phyloP scores from a whole-genome alignment of 2,329 filamentous ascomycete species.

The Aureobasidium leucospermi region DNA sequence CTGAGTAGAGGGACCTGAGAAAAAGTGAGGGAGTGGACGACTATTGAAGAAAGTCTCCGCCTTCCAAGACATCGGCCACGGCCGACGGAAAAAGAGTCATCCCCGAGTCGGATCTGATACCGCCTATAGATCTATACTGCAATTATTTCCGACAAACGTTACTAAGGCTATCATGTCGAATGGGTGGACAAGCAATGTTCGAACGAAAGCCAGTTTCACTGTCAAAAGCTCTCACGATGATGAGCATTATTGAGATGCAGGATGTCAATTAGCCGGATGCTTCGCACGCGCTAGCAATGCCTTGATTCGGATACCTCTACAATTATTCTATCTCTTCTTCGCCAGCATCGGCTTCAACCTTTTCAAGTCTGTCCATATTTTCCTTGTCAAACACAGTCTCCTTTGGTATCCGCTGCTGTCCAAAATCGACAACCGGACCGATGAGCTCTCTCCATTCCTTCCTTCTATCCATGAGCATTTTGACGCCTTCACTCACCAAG shows the following conservation, averaged over 20 bases:
- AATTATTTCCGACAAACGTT: not conserved
- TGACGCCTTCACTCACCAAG: conserved; percentile 83
- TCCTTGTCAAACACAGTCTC: conserved; percentile 70
- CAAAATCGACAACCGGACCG: conserved; percentile 81
- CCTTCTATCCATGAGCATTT: conserved; percentile 85
- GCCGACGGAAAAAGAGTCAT: not conserved
- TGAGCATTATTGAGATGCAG: not conserved
- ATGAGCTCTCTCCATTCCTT: conserved; percentile 87
- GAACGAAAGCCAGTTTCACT: not conserved
- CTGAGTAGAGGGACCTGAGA: not conserved
- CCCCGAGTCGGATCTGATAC: not conserved
- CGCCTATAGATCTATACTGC: not conserved
- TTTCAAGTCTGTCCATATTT: conserved; percentile 65
- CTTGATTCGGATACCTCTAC: not conserved
- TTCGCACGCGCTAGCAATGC: not conserved
- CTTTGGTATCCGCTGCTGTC: conserved; percentile 65
- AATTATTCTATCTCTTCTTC: conserved; percentile 41
- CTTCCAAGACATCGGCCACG: not conserved
- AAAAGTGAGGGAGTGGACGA: not conserved
- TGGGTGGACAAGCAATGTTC: not conserved
- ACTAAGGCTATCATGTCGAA: not conserved
- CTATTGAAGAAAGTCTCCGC: not conserved
- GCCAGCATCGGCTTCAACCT: conserved; percentile 72
- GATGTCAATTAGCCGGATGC: not conserved
- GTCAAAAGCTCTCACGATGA: not conserved